Evolutionary conservation across 2,329 filamentous ascomycete genomes (phyloP).

Genomic region (Seiridium cupressi): DNA sequence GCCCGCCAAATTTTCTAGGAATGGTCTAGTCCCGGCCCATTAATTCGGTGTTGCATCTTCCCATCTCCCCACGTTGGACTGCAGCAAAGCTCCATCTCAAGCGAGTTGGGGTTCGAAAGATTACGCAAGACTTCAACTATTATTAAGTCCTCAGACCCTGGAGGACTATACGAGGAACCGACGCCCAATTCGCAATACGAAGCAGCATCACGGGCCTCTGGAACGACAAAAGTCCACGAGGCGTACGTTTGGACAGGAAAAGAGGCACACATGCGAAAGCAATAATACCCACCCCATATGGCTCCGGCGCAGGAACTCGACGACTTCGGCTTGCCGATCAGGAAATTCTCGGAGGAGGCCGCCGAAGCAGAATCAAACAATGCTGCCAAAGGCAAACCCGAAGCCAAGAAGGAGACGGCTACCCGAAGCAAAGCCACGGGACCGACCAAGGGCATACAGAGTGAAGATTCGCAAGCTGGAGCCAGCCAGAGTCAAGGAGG

Average conservation of each 20-base stretch:
- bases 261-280: constrained; percentile 24
- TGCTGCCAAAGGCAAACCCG: constrained; percentile 5
- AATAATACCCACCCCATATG: constrained; percentile 21
- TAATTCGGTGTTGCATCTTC: constrained; percentile 6
- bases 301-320: constrained; percentile 51
- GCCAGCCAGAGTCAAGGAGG: constrained; percentile 1
- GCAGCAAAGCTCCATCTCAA: not conserved
- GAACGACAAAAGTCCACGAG: too few relatives aligned
- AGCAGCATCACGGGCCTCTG: too few relatives aligned
- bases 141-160: too few relatives aligned
- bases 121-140: not conserved
- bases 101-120: not conserved
- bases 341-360: constrained; percentile 40
- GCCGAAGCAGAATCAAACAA: constrained; percentile 9
- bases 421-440: not conserved
- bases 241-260: too few relatives aligned
- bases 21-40: constrained; percentile 1
- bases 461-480: constrained; percentile 5
- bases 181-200: too few relatives aligned
- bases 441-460: constrained; percentile 2
- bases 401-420: constrained; percentile 9
- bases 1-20: not conserved
- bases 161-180: too few relatives aligned
- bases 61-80: constrained; percentile 4
- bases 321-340: constrained; percentile 69